phyloP scores from a whole-genome alignment of 164 flowering plant genomes.

The Stephania yunnanensis region DNA sequence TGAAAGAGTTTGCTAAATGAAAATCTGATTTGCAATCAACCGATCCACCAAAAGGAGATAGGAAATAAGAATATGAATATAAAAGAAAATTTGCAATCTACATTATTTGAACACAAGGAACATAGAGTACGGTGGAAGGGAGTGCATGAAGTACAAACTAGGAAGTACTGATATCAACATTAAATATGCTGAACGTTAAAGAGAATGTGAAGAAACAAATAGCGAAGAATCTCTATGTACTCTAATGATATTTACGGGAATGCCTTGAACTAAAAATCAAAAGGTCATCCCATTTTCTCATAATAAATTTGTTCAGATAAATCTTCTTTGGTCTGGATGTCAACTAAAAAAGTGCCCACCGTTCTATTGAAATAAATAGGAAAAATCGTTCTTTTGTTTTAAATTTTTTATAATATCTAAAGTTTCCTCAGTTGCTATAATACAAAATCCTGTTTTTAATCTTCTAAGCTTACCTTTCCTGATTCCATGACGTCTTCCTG shows the following conservation, averaged over 20 bases:
- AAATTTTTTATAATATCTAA: too few relatives aligned
- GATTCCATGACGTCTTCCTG: conserved; percentile 12
- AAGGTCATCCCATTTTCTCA: too few relatives aligned
- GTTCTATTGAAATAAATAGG: not conserved
- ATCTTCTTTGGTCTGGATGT: too few relatives aligned
- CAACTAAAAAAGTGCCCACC: too few relatives aligned
- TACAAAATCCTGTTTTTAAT: too few relatives aligned
- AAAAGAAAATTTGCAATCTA: too few relatives aligned
- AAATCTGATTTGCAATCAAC: not conserved
- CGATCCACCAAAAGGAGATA: not conserved
- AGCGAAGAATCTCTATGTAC: too few relatives aligned
- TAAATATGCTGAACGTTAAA: not conserved
- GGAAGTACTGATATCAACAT: not conserved
- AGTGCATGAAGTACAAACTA: not conserved
- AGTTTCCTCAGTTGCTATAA: too few relatives aligned
- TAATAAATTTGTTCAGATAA: too few relatives aligned
- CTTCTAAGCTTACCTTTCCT: conserved; percentile 26
- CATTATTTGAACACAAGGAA: too few relatives aligned
- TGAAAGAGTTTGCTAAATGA: not conserved
- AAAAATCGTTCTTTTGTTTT: not conserved
- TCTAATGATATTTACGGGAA: too few relatives aligned
- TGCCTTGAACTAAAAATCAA: too few relatives aligned
- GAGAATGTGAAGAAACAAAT: not conserved
- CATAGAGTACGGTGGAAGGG: not conserved
- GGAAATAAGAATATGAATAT: not conserved